Evolutionary conservation across 2,329 filamentous ascomycete genomes (phyloP).

Genomic region (Chaetothyriales sp.): DNA sequence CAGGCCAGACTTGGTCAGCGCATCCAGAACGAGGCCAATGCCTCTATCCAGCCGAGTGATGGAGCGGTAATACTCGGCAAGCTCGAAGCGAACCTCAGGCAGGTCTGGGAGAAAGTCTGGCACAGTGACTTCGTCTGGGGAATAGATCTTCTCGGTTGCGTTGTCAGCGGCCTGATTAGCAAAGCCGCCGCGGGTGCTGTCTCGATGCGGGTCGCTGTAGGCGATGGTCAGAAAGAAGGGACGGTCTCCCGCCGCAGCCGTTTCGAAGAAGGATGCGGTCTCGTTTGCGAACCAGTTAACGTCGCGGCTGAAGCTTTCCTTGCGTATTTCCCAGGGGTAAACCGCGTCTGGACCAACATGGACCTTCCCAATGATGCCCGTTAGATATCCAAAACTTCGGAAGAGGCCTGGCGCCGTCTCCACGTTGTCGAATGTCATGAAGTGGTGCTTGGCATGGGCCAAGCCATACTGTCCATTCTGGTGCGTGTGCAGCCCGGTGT

Average conservation of each 20-base stretch:
- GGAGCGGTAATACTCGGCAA: slow-evolving; percentile 29
- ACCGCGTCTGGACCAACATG: slow-evolving; percentile 30
- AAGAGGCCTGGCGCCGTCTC: slow-evolving; percentile 29
- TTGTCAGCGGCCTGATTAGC: slow-evolving; percentile 27
- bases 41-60: slow-evolving; percentile 30
- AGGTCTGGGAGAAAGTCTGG: slow-evolving; percentile 29
- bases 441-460: slow-evolving; percentile 25
- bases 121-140: slow-evolving; percentile 25
- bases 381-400: slow-evolving; percentile 28
- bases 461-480: slow-evolving; percentile 36
- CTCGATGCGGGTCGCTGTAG: slow-evolving; percentile 34
- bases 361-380: slow-evolving; percentile 35
- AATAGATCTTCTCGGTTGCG: slow-evolving; percentile 18
- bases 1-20: slow-evolving; percentile 22
- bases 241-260: slow-evolving; percentile 19
- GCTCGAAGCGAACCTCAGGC: slow-evolving; percentile 28
- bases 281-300: slow-evolving; percentile 28
- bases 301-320: slow-evolving; percentile 31
- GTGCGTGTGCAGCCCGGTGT: slow-evolving; percentile 34
- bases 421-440: slow-evolving; percentile 31
- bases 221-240: slow-evolving; percentile 35
- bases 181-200: slow-evolving; percentile 28
- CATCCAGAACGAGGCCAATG: slow-evolving; percentile 27
- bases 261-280: slow-evolving; percentile 26
- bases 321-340: slow-evolving; percentile 31